Conservation (phyloP, 345 rosid genomes). For the Rhodomyrtus tomentosa region DNA sequence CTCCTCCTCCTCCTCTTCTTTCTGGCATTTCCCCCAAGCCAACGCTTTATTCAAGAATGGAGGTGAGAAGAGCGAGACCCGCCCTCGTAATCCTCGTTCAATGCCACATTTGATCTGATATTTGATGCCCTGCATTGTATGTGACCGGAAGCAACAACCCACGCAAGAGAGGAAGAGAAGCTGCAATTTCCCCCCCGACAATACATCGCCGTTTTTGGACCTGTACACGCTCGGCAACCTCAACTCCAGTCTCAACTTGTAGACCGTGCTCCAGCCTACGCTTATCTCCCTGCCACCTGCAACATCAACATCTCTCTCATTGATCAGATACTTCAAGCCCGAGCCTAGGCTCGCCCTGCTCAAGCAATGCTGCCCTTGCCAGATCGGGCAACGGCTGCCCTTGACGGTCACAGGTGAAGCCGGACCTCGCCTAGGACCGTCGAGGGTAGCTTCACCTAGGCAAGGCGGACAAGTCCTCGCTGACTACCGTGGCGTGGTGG, state of each 20-base stretch:
- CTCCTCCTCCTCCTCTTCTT: neutral
- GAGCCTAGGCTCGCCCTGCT: neutral
- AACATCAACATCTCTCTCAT: constrained; percentile 13
- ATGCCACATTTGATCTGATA: neutral
- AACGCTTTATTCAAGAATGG: constrained; percentile 34
- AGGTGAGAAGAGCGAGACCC: constrained; percentile 3
- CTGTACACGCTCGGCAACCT: constrained; percentile 1
- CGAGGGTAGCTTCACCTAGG: too few relatives aligned
- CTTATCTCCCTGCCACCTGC: constrained; percentile 45
- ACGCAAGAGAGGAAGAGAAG: constrained; percentile 63
- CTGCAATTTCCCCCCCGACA: neutral
- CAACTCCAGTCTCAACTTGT: constrained; percentile 39
- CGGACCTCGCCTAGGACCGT: too few relatives aligned
- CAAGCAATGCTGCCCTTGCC: too few relatives aligned
- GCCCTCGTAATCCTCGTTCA: neutral
- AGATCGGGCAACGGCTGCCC: too few relatives aligned
- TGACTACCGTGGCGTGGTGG: too few relatives aligned
- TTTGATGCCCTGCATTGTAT: neutral
- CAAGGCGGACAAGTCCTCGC: too few relatives aligned
- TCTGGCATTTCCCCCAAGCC: constrained; percentile 14
- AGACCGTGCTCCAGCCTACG: constrained; percentile 55
- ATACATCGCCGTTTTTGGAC: neutral
- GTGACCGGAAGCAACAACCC: constrained; percentile 2
- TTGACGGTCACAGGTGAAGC: too few relatives aligned
- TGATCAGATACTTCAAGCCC: constrained; percentile 17